Evolutionary conservation across 441 rosid species (phyloP).

Genomic region (Manihot esculenta): DNA sequence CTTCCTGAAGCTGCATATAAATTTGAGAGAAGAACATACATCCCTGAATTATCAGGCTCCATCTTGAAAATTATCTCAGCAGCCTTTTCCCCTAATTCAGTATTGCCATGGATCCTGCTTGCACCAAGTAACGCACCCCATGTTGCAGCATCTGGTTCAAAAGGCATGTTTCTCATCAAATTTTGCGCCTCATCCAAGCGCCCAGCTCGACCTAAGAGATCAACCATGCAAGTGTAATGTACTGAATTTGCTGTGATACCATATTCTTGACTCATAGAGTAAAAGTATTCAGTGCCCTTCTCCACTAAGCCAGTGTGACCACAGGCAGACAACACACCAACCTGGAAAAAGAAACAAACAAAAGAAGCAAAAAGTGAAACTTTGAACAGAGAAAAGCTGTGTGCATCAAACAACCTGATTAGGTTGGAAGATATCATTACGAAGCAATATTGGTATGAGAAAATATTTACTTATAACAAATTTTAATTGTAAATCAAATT

Average conservation of each 20-base stretch:
- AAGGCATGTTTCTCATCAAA: conserved; percentile 58
- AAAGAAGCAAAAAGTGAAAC: conserved; percentile 17
- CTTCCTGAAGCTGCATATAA: conserved; percentile 70
- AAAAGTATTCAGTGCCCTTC: conserved; percentile 61
- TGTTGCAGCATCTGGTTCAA: conserved; percentile 65
- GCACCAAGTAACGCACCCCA: conserved; percentile 93
- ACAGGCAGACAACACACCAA: conserved; percentile 72
- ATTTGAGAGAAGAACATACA: conserved; percentile 67
- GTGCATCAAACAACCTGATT: neutral
- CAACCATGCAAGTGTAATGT: conserved; percentile 85
- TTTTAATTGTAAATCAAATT: neutral
- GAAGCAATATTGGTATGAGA: neutral
- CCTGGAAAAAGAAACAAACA: conserved; percentile 44
- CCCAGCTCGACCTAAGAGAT: conserved; percentile 78
- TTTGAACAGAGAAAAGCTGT: conserved; percentile 6
- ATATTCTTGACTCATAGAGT: conserved; percentile 49
- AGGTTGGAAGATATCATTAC: neutral
- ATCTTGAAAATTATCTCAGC: conserved; percentile 56
- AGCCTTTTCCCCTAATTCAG: conserved; percentile 58
- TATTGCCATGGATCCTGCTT: conserved; percentile 67
- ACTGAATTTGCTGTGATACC: conserved; percentile 53
- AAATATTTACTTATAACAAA: neutral
- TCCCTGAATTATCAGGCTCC: conserved; percentile 72
- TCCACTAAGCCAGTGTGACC: conserved; percentile 73
- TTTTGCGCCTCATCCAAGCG: conserved; percentile 54